Base-by-base conservation (phyloP, 768 basidiomycete genomes). In the Leccinum broughii region DNA sequence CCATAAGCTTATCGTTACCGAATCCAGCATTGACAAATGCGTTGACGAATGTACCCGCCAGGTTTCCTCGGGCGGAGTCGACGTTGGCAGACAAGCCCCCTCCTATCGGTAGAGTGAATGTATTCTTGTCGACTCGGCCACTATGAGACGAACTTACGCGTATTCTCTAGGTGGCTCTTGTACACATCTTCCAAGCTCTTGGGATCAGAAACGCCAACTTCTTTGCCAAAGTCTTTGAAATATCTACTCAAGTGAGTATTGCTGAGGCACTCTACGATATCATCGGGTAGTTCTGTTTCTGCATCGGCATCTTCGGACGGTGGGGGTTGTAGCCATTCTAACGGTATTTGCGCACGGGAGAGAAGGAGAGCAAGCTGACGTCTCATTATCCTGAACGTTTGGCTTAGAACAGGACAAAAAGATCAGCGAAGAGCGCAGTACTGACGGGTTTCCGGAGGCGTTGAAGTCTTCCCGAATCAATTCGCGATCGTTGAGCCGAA, bases 11-110 rank as follows among this genome's bases (percentile, higher is more conserved):
- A 74, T 99, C 97, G 72, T 99, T 99, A 24, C 94, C 95, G 70
- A 95, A 99, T 0, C 96, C 97, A 49, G 95, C 96, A 69, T 99
- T 99, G 55, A 98, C 96, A 62, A 98, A 99, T 1, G 95, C 97
- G 69, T 99, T 98, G 63, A 99, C 97, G 64, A 98, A 98, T 1
- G 96, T 97, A 3, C 94, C 92, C 0, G 97, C 96, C 60, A 98
- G 77, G 75, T 98, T 98, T 49, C 89, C 94, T 59, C 92, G 84
- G 24, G 97, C 96, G 6, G 95, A 97, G 69, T 98, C 95, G 52
- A 97, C 87, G 60, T 87, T 91, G 0, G 89, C 81, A 3, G 87
- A 83, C 13, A 88, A 78, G 26, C 85, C 82, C 32, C 87, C 78
- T 63, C 88, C 89, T 90, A 56, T 60, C 11, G 37, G 24, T 30